Conservation (phyloP, 1,284 basidiomycete genomes). For the Ceratobasidium papillatum region DNA sequence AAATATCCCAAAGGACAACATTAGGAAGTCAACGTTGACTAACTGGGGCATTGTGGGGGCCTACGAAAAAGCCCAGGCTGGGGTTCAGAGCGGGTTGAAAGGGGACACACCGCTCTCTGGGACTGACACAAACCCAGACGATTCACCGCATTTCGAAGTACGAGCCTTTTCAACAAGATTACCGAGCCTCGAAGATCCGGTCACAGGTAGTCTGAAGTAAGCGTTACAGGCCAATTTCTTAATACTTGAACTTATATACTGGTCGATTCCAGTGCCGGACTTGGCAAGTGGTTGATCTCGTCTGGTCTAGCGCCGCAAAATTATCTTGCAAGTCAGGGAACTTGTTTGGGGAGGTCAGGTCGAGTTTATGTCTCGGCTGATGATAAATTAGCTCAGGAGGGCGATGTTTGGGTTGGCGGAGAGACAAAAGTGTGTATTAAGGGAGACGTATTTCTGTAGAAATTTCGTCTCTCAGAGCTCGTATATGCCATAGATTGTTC, state of each 20-base stretch:
- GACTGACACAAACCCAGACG: neutral
- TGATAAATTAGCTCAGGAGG: neutral
- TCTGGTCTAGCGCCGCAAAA: constrained; percentile 12
- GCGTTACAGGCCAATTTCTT: neutral
- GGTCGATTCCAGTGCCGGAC: constrained; percentile 6
- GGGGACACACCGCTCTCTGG: neutral
- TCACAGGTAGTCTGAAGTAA: constrained; percentile 34
- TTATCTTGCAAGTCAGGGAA: constrained; percentile 35
- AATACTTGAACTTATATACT: neutral
- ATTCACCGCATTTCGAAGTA: constrained; percentile 28
- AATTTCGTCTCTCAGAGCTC: no score
- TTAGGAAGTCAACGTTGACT: neutral
- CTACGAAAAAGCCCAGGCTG: constrained; percentile 21
- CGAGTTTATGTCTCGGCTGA: constrained; percentile 33
- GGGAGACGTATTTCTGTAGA: constrained; percentile 17
- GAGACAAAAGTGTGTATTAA: constrained; percentile 14
- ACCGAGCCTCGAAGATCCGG: constrained; percentile 13
- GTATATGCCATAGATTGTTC: no score
- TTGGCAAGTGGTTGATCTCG: constrained; percentile 31
- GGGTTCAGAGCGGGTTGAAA: neutral
- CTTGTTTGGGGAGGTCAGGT: constrained; percentile 22
- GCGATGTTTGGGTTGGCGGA: constrained; percentile 30
- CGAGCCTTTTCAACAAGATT: constrained; percentile 24
- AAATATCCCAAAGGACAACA: constrained; percentile 19
- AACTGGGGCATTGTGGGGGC: constrained; percentile 33